phyloP scores from a whole-genome alignment of 2,329 filamentous ascomycete species.

The Tolypocladium tundrense region DNA sequence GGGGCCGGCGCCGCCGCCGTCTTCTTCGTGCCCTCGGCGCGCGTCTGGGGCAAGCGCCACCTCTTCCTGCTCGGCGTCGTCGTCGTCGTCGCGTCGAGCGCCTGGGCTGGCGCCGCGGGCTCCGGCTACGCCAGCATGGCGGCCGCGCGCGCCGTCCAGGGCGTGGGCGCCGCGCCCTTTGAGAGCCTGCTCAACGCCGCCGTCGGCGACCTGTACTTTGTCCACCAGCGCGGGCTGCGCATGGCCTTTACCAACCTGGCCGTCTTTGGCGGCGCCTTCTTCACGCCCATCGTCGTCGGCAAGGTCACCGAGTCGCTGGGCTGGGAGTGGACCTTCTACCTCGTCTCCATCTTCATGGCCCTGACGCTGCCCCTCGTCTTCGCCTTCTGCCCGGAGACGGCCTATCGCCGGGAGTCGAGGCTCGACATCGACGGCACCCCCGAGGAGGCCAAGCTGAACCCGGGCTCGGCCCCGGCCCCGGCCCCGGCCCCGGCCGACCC shows the following conservation, averaged over 20 bases:
- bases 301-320: constrained; percentile 67
- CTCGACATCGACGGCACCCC: constrained; percentile 46
- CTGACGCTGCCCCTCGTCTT: constrained; percentile 60
- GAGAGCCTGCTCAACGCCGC: constrained; percentile 83
- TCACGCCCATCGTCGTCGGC: constrained; percentile 81
- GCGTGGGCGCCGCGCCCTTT: constrained; percentile 77
- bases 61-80: constrained; percentile 69
- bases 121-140: constrained; percentile 62
- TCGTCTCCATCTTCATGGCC: constrained; percentile 75
- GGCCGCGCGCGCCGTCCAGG: constrained; percentile 74
- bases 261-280: constrained; percentile 46
- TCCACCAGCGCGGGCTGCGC: constrained; percentile 71
- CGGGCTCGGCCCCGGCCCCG: not conserved
- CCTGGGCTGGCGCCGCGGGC: constrained; percentile 65
- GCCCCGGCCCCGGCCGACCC: constrained; percentile 1
- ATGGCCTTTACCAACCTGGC: constrained; percentile 68
- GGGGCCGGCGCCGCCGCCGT: constrained; percentile 74
- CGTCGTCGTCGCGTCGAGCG: constrained; percentile 62
- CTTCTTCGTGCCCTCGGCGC: constrained; percentile 76
- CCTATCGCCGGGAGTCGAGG: constrained; percentile 55
- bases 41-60: constrained; percentile 90
- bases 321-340: constrained; percentile 85
- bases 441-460: constrained; percentile 16
- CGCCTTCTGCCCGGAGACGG: constrained; percentile 77
- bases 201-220: constrained; percentile 83